Conservation (phyloP, 2,329 filamentous ascomycete genomes). For the Aaosphaeria pasadenensis region DNA sequence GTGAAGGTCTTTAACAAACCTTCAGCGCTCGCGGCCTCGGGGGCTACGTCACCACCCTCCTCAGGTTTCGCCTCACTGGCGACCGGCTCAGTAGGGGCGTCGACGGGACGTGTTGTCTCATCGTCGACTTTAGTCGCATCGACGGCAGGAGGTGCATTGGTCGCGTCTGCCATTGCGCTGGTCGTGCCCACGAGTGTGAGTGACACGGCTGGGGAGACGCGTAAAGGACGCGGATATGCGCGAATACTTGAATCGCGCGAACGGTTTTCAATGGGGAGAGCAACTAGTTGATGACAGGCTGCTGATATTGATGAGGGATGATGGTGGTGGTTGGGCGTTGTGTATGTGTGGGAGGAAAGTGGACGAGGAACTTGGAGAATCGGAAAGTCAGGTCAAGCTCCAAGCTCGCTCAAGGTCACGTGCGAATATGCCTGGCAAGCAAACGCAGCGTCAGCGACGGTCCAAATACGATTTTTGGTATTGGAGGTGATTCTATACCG, state of each 20-base stretch:
- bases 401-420: not conserved
- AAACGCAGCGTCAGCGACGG: not conserved
- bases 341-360: conserved; percentile 24
- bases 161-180: conserved; percentile 36
- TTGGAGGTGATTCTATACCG: not conserved
- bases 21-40: conserved; percentile 21
- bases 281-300: conserved; percentile 28
- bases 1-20: conserved; percentile 16
- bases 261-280: conserved; percentile 19
- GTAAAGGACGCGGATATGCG: conserved; percentile 25
- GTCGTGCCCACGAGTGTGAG: conserved; percentile 22
- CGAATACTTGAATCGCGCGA: conserved; percentile 27
- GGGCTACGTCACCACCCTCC: conserved; percentile 26
- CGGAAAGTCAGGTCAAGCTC: not conserved
- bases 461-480: not conserved
- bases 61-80: conserved; percentile 27
- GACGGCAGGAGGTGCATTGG: conserved; percentile 21
- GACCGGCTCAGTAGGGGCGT: conserved; percentile 22
- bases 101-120: conserved; percentile 27
- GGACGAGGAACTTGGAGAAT: not conserved
- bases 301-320: conserved; percentile 32
- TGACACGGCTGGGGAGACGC: conserved; percentile 31
- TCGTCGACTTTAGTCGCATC: conserved; percentile 27
- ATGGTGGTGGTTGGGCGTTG: conserved; percentile 32
- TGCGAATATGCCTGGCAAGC: not conserved